These are phyloP conservation scores for Syzygium grande DNA, from an alignment of 345 rosid genomes.

Conservation along the genomic window DNA sequence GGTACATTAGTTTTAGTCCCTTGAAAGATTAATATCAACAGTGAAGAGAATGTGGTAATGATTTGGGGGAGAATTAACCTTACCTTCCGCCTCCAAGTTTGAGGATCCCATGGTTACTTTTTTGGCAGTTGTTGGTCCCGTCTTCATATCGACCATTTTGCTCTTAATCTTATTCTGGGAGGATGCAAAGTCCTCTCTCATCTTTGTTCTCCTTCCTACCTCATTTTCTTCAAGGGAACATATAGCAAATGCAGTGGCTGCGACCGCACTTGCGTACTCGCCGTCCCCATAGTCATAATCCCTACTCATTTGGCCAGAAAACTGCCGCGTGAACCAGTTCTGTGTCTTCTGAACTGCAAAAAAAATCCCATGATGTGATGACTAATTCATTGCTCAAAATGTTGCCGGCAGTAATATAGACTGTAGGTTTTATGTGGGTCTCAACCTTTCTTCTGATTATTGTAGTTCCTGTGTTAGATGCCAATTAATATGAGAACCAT, in stretches of 20 bases:
- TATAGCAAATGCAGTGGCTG: conserved; percentile 47
- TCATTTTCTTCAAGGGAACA: conserved; percentile 31
- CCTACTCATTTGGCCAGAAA: conserved; percentile 22
- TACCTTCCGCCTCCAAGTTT: conserved; percentile 11
- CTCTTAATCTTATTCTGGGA: conserved; percentile 15
- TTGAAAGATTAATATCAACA: background rate
- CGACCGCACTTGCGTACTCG: conserved; percentile 49
- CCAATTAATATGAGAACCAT: background rate
- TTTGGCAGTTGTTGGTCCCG: background rate
- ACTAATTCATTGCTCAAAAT: background rate
- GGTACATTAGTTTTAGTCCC: background rate
- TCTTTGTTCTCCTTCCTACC: conserved; percentile 11
- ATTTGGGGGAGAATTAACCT: conserved; percentile 1
- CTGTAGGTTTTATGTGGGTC: background rate
- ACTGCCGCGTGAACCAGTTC: conserved; percentile 30
- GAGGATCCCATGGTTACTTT: conserved; percentile 7
- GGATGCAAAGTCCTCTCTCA: conserved; percentile 26
- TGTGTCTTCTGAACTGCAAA: conserved; percentile 21
- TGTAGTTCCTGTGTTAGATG: background rate
- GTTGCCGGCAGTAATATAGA: background rate
- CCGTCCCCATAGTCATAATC: conserved; percentile 8
- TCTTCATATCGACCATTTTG: conserved; percentile 1
- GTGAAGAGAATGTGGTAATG: background rate
- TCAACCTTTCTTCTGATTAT: background rate
- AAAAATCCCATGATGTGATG: background rate